Conservation (phyloP, 345 rosid species). For the Nephelium lappaceum region DNA sequence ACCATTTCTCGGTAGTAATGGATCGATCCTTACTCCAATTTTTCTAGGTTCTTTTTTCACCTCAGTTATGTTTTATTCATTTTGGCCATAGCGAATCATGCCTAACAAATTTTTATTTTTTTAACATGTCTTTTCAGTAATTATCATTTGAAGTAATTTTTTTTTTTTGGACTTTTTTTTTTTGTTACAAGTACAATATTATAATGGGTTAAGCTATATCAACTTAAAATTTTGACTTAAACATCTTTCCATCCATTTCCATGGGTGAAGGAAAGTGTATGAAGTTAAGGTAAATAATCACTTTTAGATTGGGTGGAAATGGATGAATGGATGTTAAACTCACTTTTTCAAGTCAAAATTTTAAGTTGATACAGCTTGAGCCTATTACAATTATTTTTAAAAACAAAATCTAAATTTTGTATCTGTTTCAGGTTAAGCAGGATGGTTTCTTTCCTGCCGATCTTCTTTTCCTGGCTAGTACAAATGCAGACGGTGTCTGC, state of each 20-base stretch:
- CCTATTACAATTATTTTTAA: not conserved
- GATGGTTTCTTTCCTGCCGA: slow-evolving; percentile 98
- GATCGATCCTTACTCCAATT: not conserved
- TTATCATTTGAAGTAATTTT: not conserved
- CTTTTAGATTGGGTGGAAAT: no score
- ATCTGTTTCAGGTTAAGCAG: slow-evolving; percentile 76
- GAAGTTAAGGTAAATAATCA: no score
- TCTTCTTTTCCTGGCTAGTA: slow-evolving; percentile 85
- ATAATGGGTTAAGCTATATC: no score
- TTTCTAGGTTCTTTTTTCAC: not conserved
- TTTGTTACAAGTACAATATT: no score
- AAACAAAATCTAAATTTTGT: slow-evolving; percentile 16
- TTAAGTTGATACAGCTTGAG: no score
- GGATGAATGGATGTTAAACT: no score
- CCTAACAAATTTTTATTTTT: not conserved
- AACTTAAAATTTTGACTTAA: no score
- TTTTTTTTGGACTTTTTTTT: no score
- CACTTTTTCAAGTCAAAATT: no score
- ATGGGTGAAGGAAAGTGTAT: no score
- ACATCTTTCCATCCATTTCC: no score
- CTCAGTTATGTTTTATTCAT: not conserved
- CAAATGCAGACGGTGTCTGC: slow-evolving; percentile 96
- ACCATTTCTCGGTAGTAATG: not conserved
- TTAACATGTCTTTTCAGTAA: not conserved
- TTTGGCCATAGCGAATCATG: not conserved